phyloP scores from a whole-genome alignment of 129 eudicot genomes.

The Flaveria brownii region DNA sequence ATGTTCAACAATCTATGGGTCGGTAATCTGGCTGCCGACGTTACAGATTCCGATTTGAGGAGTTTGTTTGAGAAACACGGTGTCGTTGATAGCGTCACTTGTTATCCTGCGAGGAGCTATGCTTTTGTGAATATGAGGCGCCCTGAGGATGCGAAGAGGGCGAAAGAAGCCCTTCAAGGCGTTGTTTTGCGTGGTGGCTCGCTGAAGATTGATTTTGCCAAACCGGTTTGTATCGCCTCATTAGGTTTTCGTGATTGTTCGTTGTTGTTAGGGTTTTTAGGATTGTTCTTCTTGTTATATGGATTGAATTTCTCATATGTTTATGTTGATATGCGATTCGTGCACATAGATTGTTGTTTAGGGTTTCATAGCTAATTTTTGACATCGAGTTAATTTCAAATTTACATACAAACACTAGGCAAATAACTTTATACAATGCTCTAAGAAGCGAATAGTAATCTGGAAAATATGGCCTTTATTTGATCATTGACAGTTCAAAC shows the following conservation, averaged over 20 bases:
- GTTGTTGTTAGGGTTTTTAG: constrained; percentile 15
- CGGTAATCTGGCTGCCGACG: constrained; percentile 59
- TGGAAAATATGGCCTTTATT: constrained; percentile 14
- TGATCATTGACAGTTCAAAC: background rate
- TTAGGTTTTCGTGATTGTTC: constrained; percentile 30
- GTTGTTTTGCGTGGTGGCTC: constrained; percentile 43
- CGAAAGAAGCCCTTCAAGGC: constrained; percentile 56
- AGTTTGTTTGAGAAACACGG: constrained; percentile 55
- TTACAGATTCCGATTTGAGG: constrained; percentile 53
- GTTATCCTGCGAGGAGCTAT: constrained; percentile 57
- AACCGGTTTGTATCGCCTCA: constrained; percentile 63
- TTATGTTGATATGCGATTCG: constrained; percentile 16
- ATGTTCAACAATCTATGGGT: constrained; percentile 66
- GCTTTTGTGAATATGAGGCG: constrained; percentile 62
- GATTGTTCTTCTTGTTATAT: constrained; percentile 1
- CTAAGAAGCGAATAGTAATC: background rate
- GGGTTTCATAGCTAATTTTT: constrained; percentile 10
- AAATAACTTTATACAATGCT: background rate
- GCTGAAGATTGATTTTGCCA: constrained; percentile 70
- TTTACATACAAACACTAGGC: constrained; percentile 3
- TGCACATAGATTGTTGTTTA: background rate
- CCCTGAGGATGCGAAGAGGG: constrained; percentile 51
- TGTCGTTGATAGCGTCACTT: constrained; percentile 49
- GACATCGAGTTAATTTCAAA: background rate
- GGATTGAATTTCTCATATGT: constrained; percentile 6